Evolutionary conservation across 441 rosid genomes (phyloP), one percentile per base, ranked within the genome.

Genomic region (Populus hybrid): DNA sequence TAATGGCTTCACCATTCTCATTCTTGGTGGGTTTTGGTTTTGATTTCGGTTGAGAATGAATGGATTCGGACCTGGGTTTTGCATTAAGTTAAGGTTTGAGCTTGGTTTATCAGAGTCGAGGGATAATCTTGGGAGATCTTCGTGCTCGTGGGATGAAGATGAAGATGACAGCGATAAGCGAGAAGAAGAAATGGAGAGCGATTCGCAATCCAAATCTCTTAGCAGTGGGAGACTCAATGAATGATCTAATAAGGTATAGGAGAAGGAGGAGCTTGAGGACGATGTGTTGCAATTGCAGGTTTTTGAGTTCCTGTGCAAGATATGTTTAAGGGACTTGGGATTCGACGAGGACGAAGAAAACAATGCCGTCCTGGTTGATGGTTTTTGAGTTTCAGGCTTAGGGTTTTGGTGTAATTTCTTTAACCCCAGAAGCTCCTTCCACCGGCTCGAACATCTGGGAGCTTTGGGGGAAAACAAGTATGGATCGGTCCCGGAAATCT

Each of bases 101-200:
- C 74, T 85, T 8, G 91, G 87, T 83, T 91, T 93, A 75, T 93
- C 97, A 0, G 97, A 88, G 67, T 95, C 98, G 6, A 95, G 93
- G 1, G 99, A 94, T 2, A 90, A 87, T 16, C 99, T 82, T 0
- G 94, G 93, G 63, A 87, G 84, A 76, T 92, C 97, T 50, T 95
- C 99, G 77, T 91, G 94, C 67, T 93, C 98, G 72, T 90, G 97
- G 72, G 91, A 84, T 0, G 97, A 93, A 30, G 98, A 95, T 4
- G 97, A 92, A 0, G 97, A 93, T 0, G 97, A 91, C 8, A 95
- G 92, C 1, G 99, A 95, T 65, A 88, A 80, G 38, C 99, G 88
- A 0, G 98, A 95, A 2, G 97, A 87, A 0, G 97, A 86, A 26
- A 90, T 71, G 2, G 97, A 90, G 69, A 93, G 75, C 10, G 94